A percentile compares a stretch with the other conserved stretches of the same genome.
These are phyloP conservation scores for Pseudonitzschia delicatissima DNA, from an alignment of 108 stramenopile genomes.

Conservation along the genomic window DNA sequence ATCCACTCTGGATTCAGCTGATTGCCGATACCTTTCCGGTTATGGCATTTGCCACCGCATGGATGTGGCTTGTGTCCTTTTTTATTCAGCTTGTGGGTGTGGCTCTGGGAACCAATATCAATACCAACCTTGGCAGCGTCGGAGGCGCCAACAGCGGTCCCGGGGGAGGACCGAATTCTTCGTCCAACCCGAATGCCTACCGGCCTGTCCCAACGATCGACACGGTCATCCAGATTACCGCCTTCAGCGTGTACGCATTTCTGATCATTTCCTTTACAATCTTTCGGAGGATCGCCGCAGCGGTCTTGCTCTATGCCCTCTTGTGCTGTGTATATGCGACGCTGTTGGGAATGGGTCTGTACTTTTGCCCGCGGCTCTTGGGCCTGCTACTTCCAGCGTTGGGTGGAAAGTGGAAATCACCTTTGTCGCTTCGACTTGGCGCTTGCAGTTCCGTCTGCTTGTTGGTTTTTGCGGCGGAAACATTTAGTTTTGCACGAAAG, in stretches of 20 bases:
- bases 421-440: slow-evolving; percentile 34
- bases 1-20: slow-evolving; percentile 41
- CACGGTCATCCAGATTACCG: slow-evolving; percentile 25
- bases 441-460: slow-evolving; percentile 36
- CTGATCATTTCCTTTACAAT: slow-evolving; percentile 25
- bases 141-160: not conserved
- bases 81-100: slow-evolving; percentile 57
- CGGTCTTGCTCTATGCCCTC: slow-evolving; percentile 43
- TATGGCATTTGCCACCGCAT: slow-evolving; percentile 52
- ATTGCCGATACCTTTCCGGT: slow-evolving; percentile 51
- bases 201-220: not conserved
- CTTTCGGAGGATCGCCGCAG: slow-evolving; percentile 31
- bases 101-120: slow-evolving; percentile 30
- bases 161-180: not conserved
- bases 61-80: slow-evolving; percentile 51
- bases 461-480: slow-evolving; percentile 36
- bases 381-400: slow-evolving; percentile 32
- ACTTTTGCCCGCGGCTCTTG: slow-evolving; percentile 39
- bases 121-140: slow-evolving; percentile 16
- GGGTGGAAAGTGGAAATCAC: not conserved
- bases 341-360: slow-evolving; percentile 40
- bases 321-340: slow-evolving; percentile 50
- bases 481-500: slow-evolving; percentile 31
- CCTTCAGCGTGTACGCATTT: slow-evolving; percentile 33
- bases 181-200: not conserved